Evolutionary conservation across 2,329 filamentous ascomycete genomes (phyloP).

Genomic region (Juglanconis sp.): DNA sequence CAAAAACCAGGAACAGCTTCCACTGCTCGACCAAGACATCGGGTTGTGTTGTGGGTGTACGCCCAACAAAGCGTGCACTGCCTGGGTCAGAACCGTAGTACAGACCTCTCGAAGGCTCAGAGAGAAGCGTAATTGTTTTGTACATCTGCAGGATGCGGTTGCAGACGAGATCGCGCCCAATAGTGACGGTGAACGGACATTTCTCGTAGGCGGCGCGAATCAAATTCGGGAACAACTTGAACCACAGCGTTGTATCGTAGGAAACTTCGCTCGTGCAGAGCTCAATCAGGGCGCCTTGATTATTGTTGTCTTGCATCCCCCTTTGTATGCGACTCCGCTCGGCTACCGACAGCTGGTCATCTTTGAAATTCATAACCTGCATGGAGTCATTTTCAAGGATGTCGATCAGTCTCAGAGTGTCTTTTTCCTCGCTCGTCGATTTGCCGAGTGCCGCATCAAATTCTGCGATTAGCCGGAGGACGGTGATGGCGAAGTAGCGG

Average conservation of each 20-base stretch:
- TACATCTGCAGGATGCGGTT: conserved; percentile 93
- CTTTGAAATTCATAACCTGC: conserved; percentile 86
- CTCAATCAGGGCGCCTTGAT: conserved; percentile 83
- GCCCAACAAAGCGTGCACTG: conserved; percentile 47
- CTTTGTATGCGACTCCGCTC: conserved; percentile 90
- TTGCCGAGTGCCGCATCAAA: conserved; percentile 89
- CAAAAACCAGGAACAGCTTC: conserved; percentile 96
- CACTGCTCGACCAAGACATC: conserved; percentile 93
- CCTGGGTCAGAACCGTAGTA: conserved; percentile 60
- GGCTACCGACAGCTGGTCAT: conserved; percentile 85
- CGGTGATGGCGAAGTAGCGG: conserved; percentile 84
- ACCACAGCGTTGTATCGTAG: conserved; percentile 94
- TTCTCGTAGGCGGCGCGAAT: conserved; percentile 86
- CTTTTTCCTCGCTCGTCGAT: conserved; percentile 52
- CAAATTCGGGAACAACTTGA: conserved; percentile 95
- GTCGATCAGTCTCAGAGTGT: conserved; percentile 75
- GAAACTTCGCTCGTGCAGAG: conserved; percentile 93
- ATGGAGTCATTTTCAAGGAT: conserved; percentile 88
- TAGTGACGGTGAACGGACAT: conserved; percentile 85
- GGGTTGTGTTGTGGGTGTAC: conserved; percentile 68
- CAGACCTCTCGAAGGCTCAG: conserved; percentile 66
- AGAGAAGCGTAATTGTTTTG: conserved; percentile 73
- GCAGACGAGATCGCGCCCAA: conserved; percentile 89
- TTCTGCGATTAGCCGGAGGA: conserved; percentile 86
- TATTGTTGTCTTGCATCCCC: conserved; percentile 79